Base-by-base conservation (phyloP, 306 rosid genomes). In the Rubus idaeus region DNA sequence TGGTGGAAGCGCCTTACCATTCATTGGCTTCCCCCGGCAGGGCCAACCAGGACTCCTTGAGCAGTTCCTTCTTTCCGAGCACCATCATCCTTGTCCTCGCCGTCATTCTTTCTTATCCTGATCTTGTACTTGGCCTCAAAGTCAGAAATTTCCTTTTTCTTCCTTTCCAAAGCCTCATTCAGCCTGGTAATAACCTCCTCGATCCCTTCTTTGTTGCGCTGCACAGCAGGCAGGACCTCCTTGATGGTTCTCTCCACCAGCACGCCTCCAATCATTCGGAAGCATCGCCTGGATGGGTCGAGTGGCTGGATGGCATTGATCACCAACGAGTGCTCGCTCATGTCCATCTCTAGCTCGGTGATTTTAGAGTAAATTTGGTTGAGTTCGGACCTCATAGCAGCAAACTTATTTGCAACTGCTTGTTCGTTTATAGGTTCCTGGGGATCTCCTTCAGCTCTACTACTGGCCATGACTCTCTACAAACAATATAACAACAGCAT, bases 261-360 rank as follows among this genome's bases (percentile, higher is more conserved):
- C 56, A 95, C 97, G 44, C 97, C 98, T 65, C 97, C 98, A 3
- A 95, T 95, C 96, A 95, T 95, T 6, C 98, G 88, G 76, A 89
- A 95, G 88, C 98, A 92, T 75, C 97, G 89, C 77, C 97, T 87
- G 26, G 97, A 83, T 60, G 84, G 97, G 60, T 95, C 97, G 6
- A 95, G 97, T 0, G 97, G 98, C 78, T 95, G 93, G 68, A 95
- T 90, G 78, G 97, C 97, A 68, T 86, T 89, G 20, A 90, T 82
- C 69, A 95, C 98, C 87, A 92, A 75, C 0, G 91, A 82, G 87
- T 90, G 96, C 88, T 95, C 97, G 18, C 98, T 87, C 9, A 83
- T 97, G 71, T 95, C 98, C 98, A 95, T 92, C 77, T 95, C 98
- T 10, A 95, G 89, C 83, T 95, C 98, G 26, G 97, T 95, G 86